Evolutionary conservation across 108 stramenopile species (phyloP), one percentile per base, ranked within the genome.

Genomic region (Pseudonitzschia multiseries): DNA sequence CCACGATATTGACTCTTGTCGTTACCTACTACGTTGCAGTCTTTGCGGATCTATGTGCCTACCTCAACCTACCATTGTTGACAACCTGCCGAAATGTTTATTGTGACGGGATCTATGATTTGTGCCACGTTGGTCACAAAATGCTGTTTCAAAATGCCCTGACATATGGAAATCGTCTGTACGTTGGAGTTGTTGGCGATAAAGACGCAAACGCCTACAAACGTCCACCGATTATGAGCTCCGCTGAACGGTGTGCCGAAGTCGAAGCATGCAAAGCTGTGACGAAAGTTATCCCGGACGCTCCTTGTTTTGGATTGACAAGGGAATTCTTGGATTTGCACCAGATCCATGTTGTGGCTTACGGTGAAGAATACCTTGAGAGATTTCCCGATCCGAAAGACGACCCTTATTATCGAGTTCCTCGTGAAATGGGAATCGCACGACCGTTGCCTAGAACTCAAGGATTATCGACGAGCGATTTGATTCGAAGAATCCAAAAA

Each of bases 231-330:
- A 93, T 96, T 62, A 96, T 96, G 95, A 82, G 85, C 22, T 80
- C 77, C 27, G 88, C 73, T 33, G 95, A 96, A 83, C 84, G 95
- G 44, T 93, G 91, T 74, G 95, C 93, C 26, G 95, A 93, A 76
- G 95, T 96, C 14, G 91, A 92, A 82, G 93, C 87, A 6, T 93
- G 92, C 81, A 96, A 96, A 71, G 87, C 88, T 52, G 95, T 96
- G 44, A 93, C 93, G 6, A 96, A 94, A 73, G 93, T 96, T 65
- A 93, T 96, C 52, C 86, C 79, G 15, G 88, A 96, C 75, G 87
- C 89, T 41, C 95, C 95, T 5, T 96, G 95, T 68, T 91, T 92
- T 73, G 95, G 93, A 12, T 65, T 96, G 40, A 92, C 91, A 2
- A 63, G 83, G 62, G 95, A 91, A 57, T 96, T 96, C 70, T 61